Evolutionary conservation across 257 asterid genomes (phyloP).

Genomic region (Nicotiana attenuata): DNA sequence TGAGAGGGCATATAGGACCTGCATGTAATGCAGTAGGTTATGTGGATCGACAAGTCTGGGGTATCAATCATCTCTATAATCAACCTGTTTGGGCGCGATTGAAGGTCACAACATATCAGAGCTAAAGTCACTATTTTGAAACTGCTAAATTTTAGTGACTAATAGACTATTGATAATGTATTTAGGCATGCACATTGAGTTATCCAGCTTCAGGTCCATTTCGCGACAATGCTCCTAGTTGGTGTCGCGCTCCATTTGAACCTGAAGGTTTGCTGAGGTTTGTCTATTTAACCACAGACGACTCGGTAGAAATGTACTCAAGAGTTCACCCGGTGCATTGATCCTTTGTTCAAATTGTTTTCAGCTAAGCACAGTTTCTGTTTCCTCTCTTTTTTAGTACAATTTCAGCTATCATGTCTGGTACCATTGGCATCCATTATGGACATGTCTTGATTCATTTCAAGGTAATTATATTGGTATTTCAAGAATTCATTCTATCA

Average conservation of each 20-base stretch:
- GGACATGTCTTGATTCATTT: slow-evolving; percentile 84
- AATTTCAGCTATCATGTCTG: slow-evolving; percentile 72
- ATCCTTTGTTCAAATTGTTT: neutral
- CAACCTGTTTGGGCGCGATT: slow-evolving; percentile 74
- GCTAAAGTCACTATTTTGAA: neutral
- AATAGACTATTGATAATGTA: neutral
- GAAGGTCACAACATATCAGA: slow-evolving; percentile 22
- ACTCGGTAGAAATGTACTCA: neutral
- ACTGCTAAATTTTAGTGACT: neutral
- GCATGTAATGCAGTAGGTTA: slow-evolving; percentile 93
- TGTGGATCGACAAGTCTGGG: slow-evolving; percentile 87
- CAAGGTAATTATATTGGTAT: slow-evolving; percentile 32
- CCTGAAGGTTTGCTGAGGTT: slow-evolving; percentile 86
- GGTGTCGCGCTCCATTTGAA: slow-evolving; percentile 86
- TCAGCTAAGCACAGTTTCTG: neutral
- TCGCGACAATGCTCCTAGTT: slow-evolving; percentile 63
- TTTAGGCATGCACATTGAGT: slow-evolving; percentile 70
- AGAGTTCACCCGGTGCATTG: neutral
- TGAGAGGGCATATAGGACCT: slow-evolving; percentile 88
- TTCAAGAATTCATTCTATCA: neutral
- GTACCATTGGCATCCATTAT: slow-evolving; percentile 79
- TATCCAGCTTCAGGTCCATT: slow-evolving; percentile 60
- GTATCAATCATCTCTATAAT: slow-evolving; percentile 67
- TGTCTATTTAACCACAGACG: neutral
- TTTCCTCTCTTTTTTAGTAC: slow-evolving; percentile 37